Conservation (phyloP, 164 flowering plant species). For the Vitis amurensis region DNA sequence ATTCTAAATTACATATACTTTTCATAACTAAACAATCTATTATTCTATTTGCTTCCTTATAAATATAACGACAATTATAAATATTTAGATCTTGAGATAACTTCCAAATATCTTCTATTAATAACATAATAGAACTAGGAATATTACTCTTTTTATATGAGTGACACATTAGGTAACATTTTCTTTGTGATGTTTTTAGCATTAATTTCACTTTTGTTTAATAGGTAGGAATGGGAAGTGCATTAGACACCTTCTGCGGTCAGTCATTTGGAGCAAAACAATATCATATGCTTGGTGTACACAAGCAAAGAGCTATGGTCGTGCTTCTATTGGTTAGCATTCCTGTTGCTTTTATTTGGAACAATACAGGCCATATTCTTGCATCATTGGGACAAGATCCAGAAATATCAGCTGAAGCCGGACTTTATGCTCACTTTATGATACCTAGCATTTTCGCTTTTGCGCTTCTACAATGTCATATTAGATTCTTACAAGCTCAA, state of each 20-base stretch:
- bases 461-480: constrained; percentile 22
- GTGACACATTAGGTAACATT: too few species aligned
- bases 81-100: too few species aligned
- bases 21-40: too few species aligned
- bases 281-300: constrained; percentile 43
- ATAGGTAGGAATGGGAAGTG: constrained; percentile 39
- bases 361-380: constrained; percentile 17
- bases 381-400: constrained; percentile 23
- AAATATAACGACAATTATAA: too few species aligned
- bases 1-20: too few species aligned
- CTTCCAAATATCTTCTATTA: too few species aligned
- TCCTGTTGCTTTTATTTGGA: constrained; percentile 26
- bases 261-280: constrained; percentile 47
- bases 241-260: constrained; percentile 49
- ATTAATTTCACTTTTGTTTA: neutral
- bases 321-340: constrained; percentile 27
- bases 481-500: constrained; percentile 30
- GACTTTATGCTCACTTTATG: constrained; percentile 17
- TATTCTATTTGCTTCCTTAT: too few species aligned
- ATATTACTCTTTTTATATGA: too few species aligned
- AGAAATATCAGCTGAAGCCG: constrained; percentile 24
- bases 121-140: too few species aligned
- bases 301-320: constrained; percentile 41
- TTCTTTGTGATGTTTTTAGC: too few species aligned
- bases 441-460: constrained; percentile 25